A percentile compares a stretch with the other conserved stretches of the same genome.
These are phyloP conservation scores for Solanum appendiculatum DNA, from an alignment of 257 asterid species.

Conservation along the genomic window DNA sequence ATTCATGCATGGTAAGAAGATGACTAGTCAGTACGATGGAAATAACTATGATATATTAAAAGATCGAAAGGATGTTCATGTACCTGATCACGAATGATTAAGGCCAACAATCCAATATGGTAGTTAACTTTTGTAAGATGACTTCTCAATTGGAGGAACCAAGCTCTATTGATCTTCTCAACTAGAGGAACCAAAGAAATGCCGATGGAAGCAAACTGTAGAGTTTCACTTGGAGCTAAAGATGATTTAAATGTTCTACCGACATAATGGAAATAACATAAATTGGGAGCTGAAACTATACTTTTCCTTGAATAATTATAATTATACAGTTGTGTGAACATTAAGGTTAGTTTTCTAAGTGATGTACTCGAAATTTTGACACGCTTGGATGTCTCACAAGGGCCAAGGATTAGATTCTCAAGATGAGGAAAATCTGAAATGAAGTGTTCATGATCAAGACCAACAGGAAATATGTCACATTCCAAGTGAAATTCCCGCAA, in stretches of 20 bases:
- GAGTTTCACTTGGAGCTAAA: background rate
- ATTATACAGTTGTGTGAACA: background rate
- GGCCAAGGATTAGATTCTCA: background rate
- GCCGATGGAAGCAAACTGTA: background rate
- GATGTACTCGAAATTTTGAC: background rate
- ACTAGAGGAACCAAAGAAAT: background rate
- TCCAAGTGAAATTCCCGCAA: background rate
- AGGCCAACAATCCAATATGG: background rate
- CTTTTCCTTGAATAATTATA: background rate
- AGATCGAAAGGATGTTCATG: background rate
- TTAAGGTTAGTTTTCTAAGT: background rate
- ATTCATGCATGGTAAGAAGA: background rate
- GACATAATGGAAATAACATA: background rate
- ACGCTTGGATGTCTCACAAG: background rate
- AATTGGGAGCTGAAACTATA: background rate
- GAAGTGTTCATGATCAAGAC: background rate
- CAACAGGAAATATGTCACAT: background rate
- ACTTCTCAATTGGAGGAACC: background rate
- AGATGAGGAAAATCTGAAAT: background rate
- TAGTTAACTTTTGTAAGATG: background rate
- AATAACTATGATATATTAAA: background rate
- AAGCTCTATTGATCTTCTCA: background rate
- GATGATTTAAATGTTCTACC: background rate
- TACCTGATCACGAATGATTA: background rate
- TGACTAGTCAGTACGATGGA: background rate